phyloP scores from a whole-genome alignment of 106 monocot species.

The Hemerocallis citrina region DNA sequence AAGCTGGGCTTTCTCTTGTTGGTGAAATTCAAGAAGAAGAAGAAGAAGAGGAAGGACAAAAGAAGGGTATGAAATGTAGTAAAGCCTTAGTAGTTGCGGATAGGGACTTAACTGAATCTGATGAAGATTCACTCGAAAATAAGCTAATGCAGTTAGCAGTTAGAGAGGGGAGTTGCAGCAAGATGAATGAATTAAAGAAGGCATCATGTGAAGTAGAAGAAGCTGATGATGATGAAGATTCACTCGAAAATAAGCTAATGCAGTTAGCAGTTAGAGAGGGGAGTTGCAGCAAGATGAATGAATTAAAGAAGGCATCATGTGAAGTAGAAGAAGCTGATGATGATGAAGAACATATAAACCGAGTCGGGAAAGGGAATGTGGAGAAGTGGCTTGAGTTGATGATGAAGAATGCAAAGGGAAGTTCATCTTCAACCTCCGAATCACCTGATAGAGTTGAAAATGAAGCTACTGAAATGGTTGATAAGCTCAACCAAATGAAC shows the following conservation, averaged over 20 bases:
- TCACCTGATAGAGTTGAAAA: neutral
- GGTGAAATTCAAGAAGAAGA: slow-evolving; percentile 25
- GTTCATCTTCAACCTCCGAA: neutral
- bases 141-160: slow-evolving; percentile 12
- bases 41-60: neutral
- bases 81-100: neutral
- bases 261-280: slow-evolving; percentile 9
- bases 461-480: neutral
- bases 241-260: slow-evolving; percentile 2
- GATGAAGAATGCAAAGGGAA: slow-evolving; percentile 37
- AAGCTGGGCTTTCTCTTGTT: slow-evolving; percentile 25
- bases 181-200: neutral
- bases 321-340: slow-evolving; percentile 3
- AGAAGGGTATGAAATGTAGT: slow-evolving; percentile 5
- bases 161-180: neutral
- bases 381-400: slow-evolving; percentile 72
- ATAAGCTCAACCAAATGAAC: neutral
- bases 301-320: slow-evolving; percentile 2
- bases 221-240: slow-evolving; percentile 4
- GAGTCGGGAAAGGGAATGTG: slow-evolving; percentile 57
- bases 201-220: neutral
- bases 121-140: slow-evolving; percentile 1
- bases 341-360: slow-evolving; percentile 26
- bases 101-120: neutral
- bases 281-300: neutral